These are phyloP conservation scores for Linnemannia hyalina DNA, from an alignment of 192 early-diverging fungal genomes.

Conservation along the genomic window DNA sequence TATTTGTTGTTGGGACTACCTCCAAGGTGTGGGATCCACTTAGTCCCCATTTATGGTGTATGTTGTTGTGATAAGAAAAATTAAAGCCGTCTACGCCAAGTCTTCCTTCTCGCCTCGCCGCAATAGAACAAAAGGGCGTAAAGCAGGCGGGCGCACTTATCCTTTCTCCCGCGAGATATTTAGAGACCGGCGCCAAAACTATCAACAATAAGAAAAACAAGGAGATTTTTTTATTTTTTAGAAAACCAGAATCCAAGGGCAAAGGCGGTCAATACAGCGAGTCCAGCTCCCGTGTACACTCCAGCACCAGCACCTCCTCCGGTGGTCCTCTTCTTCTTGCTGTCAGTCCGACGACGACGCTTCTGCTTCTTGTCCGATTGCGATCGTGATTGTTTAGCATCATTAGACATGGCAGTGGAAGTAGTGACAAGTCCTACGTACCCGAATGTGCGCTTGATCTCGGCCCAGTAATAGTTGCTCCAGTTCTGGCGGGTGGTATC, in stretches of 20 bases:
- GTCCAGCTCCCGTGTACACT: constrained; percentile 48
- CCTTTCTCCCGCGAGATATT: background rate
- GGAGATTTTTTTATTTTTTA: constrained; percentile 46
- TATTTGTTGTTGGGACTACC: too few species aligned
- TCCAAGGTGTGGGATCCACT: background rate
- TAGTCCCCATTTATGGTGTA: too few species aligned
- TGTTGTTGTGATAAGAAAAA: too few species aligned
- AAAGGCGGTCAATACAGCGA: constrained; percentile 62
- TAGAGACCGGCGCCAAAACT: constrained; percentile 39
- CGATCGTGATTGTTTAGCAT: constrained; percentile 5
- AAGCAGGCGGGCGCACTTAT: background rate
- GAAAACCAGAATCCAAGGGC: constrained; percentile 59
- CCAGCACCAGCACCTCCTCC: constrained; percentile 34
- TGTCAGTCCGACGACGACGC: constrained; percentile 34
- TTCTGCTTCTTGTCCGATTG: constrained; percentile 40
- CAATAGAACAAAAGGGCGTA: too few species aligned
- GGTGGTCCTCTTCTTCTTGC: background rate
- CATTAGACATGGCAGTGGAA: constrained; percentile 13
- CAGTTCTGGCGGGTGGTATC: constrained; percentile 89
- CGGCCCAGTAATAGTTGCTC: constrained; percentile 93
- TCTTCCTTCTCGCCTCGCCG: too few species aligned
- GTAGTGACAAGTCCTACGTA: constrained; percentile 64
- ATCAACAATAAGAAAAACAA: constrained; percentile 12
- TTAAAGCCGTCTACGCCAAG: too few species aligned
- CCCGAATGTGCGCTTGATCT: constrained; percentile 93